Evolutionary conservation across 23 red algal species (phyloP).

Genomic region (Gracilaria domingensis): DNA sequence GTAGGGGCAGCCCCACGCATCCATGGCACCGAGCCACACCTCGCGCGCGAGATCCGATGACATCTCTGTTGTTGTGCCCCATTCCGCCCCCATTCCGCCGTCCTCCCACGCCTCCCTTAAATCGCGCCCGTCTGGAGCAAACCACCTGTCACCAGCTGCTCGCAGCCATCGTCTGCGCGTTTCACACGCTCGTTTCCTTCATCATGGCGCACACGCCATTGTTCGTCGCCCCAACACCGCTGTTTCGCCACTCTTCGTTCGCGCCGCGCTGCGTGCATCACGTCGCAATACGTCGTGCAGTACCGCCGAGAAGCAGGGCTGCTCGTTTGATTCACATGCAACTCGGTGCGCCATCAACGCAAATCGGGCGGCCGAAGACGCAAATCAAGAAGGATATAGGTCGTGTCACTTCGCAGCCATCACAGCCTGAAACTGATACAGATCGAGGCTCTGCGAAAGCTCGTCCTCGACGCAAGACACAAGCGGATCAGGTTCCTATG

Average conservation of each 20-base stretch:
- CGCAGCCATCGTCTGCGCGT: neutral
- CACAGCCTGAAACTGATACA: slow-evolving; percentile 73
- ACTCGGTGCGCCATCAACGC: slow-evolving; percentile 69
- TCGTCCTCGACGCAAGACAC: slow-evolving; percentile 86
- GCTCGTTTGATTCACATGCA: slow-evolving; percentile 17
- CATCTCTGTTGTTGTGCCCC: neutral
- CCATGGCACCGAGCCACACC: neutral
- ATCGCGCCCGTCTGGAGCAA: neutral
- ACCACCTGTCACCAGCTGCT: neutral
- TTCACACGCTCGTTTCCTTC: neutral
- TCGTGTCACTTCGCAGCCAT: slow-evolving; percentile 31
- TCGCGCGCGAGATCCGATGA: slow-evolving; percentile 13
- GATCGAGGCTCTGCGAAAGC: slow-evolving; percentile 77
- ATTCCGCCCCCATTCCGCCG: neutral
- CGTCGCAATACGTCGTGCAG: too few species aligned
- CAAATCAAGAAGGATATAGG: slow-evolving; percentile 85
- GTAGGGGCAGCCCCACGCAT: too few species aligned
- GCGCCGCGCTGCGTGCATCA: neutral
- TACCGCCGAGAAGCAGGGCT: neutral
- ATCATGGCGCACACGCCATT: slow-evolving; percentile 12
- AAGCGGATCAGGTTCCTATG: slow-evolving; percentile 91
- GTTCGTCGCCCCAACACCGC: slow-evolving; percentile 10
- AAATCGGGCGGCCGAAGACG: slow-evolving; percentile 97
- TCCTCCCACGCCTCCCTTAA: neutral
- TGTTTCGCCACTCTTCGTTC: neutral